Evolutionary conservation across 2,329 filamentous ascomycete species (phyloP).

Genomic region (Paramyrothecium sp.): DNA sequence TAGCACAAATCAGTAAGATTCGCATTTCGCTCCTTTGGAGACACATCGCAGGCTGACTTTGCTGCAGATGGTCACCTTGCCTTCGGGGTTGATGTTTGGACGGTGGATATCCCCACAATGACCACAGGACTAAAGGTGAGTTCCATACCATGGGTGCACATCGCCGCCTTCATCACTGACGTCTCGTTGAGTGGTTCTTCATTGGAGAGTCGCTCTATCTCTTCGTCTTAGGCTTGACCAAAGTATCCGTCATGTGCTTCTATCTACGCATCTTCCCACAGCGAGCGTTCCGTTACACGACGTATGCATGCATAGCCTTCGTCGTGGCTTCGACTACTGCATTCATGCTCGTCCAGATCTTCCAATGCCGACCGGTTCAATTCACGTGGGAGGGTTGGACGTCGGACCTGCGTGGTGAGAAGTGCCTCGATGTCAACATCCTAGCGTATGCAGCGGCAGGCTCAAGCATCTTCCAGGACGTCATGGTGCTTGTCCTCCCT

Average conservation of each 20-base stretch:
- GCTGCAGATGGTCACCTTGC: slow-evolving; percentile 19
- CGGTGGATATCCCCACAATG: slow-evolving; percentile 21
- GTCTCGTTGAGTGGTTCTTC: slow-evolving; percentile 19
- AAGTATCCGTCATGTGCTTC: slow-evolving; percentile 35
- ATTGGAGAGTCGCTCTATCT: slow-evolving; percentile 33
- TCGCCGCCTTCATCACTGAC: slow-evolving; percentile 9
- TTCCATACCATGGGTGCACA: slow-evolving; percentile 12
- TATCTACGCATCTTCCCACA: slow-evolving; percentile 36
- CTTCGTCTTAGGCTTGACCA: slow-evolving; percentile 34
- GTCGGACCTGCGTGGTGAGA: slow-evolving; percentile 1
- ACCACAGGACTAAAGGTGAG: slow-evolving; percentile 27
- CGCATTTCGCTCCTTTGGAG: no score
- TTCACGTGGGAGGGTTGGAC: slow-evolving; percentile 29
- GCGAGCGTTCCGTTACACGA: slow-evolving; percentile 27
- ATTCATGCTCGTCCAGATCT: slow-evolving; percentile 34
- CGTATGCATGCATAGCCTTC: slow-evolving; percentile 30
- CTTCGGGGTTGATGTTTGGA: slow-evolving; percentile 38
- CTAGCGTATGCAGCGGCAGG: slow-evolving; percentile 41
- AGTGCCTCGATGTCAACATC: slow-evolving; percentile 17
- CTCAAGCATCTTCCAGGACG: slow-evolving; percentile 46
- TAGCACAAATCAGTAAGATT: background rate
- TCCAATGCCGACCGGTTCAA: slow-evolving; percentile 37
- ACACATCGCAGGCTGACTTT: slow-evolving; percentile 2
- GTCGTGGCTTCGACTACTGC: slow-evolving; percentile 31
- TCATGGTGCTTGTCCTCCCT: slow-evolving; percentile 41